Percentiles rank a stretch among this genome's conserved stretches.
phyloP scores from a whole-genome alignment of 306 rosid species.

The Fragaria iinumae region DNA sequence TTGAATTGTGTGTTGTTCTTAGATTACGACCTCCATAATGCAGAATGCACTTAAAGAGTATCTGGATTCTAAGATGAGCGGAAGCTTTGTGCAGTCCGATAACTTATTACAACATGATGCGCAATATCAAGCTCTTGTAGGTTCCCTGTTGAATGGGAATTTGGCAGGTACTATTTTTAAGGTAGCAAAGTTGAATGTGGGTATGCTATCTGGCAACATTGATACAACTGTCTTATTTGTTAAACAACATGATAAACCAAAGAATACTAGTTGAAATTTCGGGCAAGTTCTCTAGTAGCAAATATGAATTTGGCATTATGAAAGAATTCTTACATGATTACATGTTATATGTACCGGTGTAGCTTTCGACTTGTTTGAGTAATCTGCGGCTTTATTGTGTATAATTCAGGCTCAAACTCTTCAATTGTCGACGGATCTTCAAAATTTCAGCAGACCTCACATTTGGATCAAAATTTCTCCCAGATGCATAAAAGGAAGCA shows the following conservation, averaged over 20 bases:
- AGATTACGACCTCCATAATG: slow-evolving; percentile 14
- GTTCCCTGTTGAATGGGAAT: slow-evolving; percentile 15
- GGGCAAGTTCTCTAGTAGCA: slow-evolving; percentile 9
- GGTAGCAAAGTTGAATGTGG: slow-evolving; percentile 9
- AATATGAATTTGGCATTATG: not conserved
- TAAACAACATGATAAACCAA: not conserved
- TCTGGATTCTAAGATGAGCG: slow-evolving; percentile 7
- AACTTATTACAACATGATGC: slow-evolving; percentile 13
- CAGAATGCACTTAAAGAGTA: slow-evolving; percentile 15
- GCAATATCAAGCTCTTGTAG: slow-evolving; percentile 23
- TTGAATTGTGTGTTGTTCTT: not conserved
- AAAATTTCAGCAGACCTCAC: slow-evolving; percentile 15
- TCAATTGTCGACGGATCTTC: slow-evolving; percentile 11
- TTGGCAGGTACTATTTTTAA: slow-evolving; percentile 6
- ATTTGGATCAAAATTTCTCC: not conserved
- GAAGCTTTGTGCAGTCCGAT: slow-evolving; percentile 20
- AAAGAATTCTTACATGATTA: not conserved
- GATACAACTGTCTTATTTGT: not conserved
- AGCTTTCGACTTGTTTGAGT: not conserved
- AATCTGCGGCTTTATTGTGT: not conserved
- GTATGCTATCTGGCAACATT: not conserved
- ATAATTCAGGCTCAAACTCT: slow-evolving; percentile 7
- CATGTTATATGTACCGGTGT: not conserved
- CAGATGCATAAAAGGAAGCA: slow-evolving; percentile 23
- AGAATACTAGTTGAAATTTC: not conserved